Evolutionary conservation across 1,284 basidiomycete genomes (phyloP), one percentile per base, ranked within the genome.

Genomic region (Irpex sp.): DNA sequence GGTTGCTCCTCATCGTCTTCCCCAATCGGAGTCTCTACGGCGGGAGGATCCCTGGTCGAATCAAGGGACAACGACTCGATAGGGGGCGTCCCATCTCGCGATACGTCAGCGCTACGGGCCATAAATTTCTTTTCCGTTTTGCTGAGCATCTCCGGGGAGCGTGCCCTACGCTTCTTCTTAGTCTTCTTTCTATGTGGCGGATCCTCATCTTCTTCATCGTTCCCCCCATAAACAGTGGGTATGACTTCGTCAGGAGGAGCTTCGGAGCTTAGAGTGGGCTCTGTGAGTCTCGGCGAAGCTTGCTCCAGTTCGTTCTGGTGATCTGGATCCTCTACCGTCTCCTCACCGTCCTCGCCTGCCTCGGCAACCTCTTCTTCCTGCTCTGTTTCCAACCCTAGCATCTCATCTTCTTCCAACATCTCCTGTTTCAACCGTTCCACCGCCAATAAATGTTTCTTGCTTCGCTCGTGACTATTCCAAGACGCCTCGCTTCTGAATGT

Each of bases 401-500:
- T 85, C 68, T 88, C 85, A 64, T 94, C 84, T 69, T 98, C 94
- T 62, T 81, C 79, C 68, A 84, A 73, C 88, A 97, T 96, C 73
- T 93, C 83, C 63, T 78, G 78, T 73, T 85, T 85, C 61, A 97
- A 74, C 68, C 78, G 80, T 72, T 93, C 93, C 15, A 97, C 87
- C 65, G 94, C 92, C 75, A 92, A 94, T 74, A 94, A 77, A 75
- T 99, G 97, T 76, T 97, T 98, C 76, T 93, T 93, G 76, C 96
- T 98, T 68, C 95, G 82, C 75, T 99, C 97, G 69, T 99, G 97
- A 74, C 96, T 98, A 69, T 89, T 84, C 94, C 96, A 99, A 15
- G 95, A 93, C 0, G 94, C 93, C 72, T 98, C 95, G 68, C 91
- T 96, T 71, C 91, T 83, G 76, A 98, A 99, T 1, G 83, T 83